Base-by-base conservation (phyloP, 208 protist species). In the Leishmania arabica region DNA sequence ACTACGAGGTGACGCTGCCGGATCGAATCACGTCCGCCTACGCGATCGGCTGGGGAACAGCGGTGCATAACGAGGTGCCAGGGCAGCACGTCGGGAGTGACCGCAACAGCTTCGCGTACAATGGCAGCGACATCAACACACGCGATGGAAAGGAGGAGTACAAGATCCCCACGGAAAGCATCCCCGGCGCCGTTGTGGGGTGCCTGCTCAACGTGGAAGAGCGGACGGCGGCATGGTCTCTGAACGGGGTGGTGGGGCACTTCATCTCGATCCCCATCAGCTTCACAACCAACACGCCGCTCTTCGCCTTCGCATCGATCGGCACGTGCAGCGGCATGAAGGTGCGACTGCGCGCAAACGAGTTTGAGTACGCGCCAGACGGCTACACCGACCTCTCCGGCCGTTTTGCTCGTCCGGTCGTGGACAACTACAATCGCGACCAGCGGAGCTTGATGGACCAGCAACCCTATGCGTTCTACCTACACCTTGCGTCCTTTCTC, bases 31-130 rank as follows among this genome's bases (percentile, higher is more conserved):
- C 81, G 17, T 85, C 88, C 27, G 88, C 92, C 47, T 97, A 95
- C 87, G 94, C 90, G n/a, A 87, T 97, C 45, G 95, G 95, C 47
- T 98, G 95, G 93, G 95, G 95, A 74, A 96, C 95, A 13, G 65
- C 82, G 76, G 62, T 88, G 75, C 95, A 98, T 87, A 88, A 82
- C 40, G 91, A 97, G 49, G 90, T 96, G 49, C 93, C 95, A 15
- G 92, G 89, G 37, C 92, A 96, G 77, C 95, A 97, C 82, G 93
- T 98, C 45, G 95, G 95, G 77, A 96, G 92, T 80, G 95, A 98
- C 81, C 85, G 80, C 68, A 84, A 81, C 75, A 98, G 95, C 79
- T 97, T 98, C 86, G 91, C 91, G 47, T 98, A 95, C 88, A 95
- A 90, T 60, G 95, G 95, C 15, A 92, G 75, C 72, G 90, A 95